Evolutionary conservation across 2,329 filamentous ascomycete genomes (phyloP), one percentile per base, ranked within the genome.

Genomic region (Onygenales sp.): DNA sequence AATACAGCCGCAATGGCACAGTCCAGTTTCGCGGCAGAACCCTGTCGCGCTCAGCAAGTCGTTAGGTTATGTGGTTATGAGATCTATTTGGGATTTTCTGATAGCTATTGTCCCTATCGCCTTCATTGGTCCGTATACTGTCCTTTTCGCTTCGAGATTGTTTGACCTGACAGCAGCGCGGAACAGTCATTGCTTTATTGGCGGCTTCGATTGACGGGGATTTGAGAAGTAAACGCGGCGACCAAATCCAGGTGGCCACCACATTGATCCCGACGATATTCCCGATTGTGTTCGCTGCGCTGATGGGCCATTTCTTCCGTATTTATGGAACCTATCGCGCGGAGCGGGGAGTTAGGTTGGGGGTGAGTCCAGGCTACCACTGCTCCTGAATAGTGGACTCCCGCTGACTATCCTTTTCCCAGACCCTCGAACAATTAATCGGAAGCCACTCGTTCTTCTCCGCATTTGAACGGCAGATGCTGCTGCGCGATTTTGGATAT

Each of bases 261-360:
- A 49, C 33, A 2, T 39, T 49, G 33, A 40, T 39, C 27, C 46
- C 46, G 13, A 49, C 46, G 2, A 39, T 49, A 1, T 49, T 49
- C 34, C 46, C 46, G 11, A 49, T 49, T 39, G 34, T 40, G 27
- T 49, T 49, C 34, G 46, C 46, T 10, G 46, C 46, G 2, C 14
- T 49, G 34, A 36, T 49, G 34, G 46, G 46, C 46, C 39, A 49
- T 31, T 49, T 49, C 34, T 49, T 49, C 10, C 46, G 46, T n/a
- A 39, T 49, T 39, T 49, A 49, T 40, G 46, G 46, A 9, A 49
- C 46, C 5, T 49, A 27, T 39, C 37, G 46, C 33, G 46, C 46
- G 14, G 46, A 49, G 46, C n/a, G 46, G 34, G 46, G 34, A 39
- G 34, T 49, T 2, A 21, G 46, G 34, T 3, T 49, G 9, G 46